These are phyloP conservation scores for Russula sp. DNA, from an alignment of 768 basidiomycete species.

Conservation along the genomic window DNA sequence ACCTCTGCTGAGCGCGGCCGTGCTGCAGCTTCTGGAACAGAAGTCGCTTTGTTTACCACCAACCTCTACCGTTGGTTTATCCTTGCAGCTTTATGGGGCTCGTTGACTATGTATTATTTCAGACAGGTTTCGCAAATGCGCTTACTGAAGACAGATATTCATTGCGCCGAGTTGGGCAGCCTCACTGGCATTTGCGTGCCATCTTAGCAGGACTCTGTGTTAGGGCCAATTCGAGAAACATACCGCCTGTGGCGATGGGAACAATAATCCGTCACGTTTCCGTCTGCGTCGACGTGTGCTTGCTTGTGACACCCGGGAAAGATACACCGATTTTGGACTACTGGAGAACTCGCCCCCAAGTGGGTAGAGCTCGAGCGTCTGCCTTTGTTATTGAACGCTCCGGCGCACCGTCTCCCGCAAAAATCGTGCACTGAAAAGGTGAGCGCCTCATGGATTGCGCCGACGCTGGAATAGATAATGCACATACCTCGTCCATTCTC, in stretches of 20 bases:
- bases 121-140: background rate
- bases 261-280: slow-evolving; percentile 17
- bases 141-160: slow-evolving; percentile 20
- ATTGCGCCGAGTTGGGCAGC: slow-evolving; percentile 10
- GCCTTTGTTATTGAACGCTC: background rate
- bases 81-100: slow-evolving; percentile 16
- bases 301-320: slow-evolving; percentile 11
- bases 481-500: slow-evolving; percentile 21
- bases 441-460: background rate
- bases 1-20: slow-evolving; percentile 7
- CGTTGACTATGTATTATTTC: background rate
- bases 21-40: slow-evolving; percentile 22
- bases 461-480: background rate
- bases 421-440: slow-evolving; percentile 18
- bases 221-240: background rate
- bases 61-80: slow-evolving; percentile 19
- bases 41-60: slow-evolving; percentile 23
- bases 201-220: background rate
- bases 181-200: background rate
- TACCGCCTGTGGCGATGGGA: slow-evolving; percentile 20
- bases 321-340: slow-evolving; percentile 2
- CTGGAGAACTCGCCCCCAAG: background rate
- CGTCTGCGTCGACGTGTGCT: slow-evolving; percentile 15
- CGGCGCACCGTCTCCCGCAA: slow-evolving; percentile 22
- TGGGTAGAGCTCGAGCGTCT: background rate